phyloP scores from a whole-genome alignment of 352 stramenopile species.

The Globisporangium ultimum region DNA sequence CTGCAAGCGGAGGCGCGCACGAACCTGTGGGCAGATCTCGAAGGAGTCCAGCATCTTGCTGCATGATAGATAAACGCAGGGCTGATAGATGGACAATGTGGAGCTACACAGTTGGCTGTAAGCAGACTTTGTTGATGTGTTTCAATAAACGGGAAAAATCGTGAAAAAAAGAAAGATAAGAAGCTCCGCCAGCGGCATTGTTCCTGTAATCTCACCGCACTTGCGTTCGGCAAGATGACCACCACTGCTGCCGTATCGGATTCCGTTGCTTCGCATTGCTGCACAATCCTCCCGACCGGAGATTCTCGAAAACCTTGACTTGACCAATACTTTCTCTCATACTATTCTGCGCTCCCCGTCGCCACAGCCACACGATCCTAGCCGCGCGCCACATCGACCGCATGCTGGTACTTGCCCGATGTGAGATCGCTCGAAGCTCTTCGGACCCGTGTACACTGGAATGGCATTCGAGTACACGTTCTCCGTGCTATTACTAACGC shows the following conservation, averaged over 20 bases:
- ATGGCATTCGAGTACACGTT: conserved; percentile 48
- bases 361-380: conserved; percentile 15
- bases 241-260: no score
- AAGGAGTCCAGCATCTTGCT: conserved; percentile 35
- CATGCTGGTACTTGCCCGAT: conserved; percentile 7
- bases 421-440: conserved; percentile 28
- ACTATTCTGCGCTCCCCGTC: conserved; percentile 39
- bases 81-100: not conserved
- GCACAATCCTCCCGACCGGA: not conserved
- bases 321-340: conserved; percentile 21
- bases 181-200: not conserved
- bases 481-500: conserved; percentile 36
- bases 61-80: not conserved
- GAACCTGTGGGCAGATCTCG: conserved; percentile 52
- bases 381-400: conserved; percentile 15
- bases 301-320: not conserved
- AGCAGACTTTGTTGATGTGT: conserved; percentile 13
- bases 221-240: no score
- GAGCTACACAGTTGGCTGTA: not conserved
- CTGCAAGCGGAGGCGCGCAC: conserved; percentile 22
- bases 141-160: conserved; percentile 24
- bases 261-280: no score
- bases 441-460: conserved; percentile 18
- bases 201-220: no score
- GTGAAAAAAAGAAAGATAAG: not conserved